Conservation (phyloP, 2,329 filamentous ascomycete species). For the Fusarium bactridioides region DNA sequence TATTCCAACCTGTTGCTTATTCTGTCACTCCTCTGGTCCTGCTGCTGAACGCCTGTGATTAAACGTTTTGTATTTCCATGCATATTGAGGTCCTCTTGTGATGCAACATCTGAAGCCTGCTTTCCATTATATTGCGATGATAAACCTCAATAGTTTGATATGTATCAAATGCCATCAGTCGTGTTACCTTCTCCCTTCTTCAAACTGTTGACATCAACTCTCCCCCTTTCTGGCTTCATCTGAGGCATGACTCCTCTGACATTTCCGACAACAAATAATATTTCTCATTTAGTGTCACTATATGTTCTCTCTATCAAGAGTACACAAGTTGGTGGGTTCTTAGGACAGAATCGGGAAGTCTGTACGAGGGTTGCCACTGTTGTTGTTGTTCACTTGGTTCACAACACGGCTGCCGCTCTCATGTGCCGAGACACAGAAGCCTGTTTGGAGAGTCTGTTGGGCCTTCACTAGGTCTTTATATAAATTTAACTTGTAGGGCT, state of each 20-base stretch:
- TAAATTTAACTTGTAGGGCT: neutral
- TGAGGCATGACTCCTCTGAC: neutral
- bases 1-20: neutral
- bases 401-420: accelerated
- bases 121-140: neutral
- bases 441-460: accelerated
- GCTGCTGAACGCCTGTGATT: neutral
- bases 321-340: too few relatives aligned
- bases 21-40: neutral
- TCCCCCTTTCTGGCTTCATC: neutral
- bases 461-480: accelerated
- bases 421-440: accelerated
- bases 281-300: accelerated
- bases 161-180: neutral
- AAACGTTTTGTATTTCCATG: neutral
- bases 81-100: neutral
- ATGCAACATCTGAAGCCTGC: neutral
- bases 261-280: too few relatives aligned
- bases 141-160: neutral
- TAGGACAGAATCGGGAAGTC: neutral
- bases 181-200: neutral
- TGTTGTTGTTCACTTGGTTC: neutral
- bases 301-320: accelerated
- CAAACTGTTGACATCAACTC: neutral
- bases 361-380: neutral